phyloP scores from a whole-genome alignment of 768 basidiomycete genomes.

The Austroboletus festivus region DNA sequence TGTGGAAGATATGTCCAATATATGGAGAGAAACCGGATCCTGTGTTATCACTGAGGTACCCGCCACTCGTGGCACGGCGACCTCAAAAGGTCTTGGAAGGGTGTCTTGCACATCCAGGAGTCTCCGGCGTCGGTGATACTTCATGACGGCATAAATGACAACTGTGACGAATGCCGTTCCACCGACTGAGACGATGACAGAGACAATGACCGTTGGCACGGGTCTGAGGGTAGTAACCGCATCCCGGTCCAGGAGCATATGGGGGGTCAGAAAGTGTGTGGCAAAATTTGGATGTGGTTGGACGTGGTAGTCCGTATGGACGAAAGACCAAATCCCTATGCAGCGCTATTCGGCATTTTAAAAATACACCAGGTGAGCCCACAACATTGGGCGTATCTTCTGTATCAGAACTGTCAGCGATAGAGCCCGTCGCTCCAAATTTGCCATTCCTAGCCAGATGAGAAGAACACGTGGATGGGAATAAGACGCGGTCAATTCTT shows the following conservation, averaged over 20 bases:
- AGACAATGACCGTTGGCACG: constrained; percentile 9
- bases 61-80: constrained; percentile 7
- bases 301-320: background rate
- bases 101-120: constrained; percentile 21
- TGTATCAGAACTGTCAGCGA: background rate
- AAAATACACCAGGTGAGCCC: background rate
- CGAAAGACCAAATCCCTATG: background rate
- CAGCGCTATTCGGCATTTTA: constrained; percentile 9
- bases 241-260: constrained; percentile 4
- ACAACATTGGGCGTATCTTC: constrained; percentile 3
- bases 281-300: background rate
- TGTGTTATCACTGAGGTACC: background rate
- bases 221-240: background rate
- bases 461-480: background rate
- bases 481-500: background rate
- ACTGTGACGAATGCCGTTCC: constrained; percentile 16
- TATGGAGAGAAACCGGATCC: background rate
- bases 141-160: constrained; percentile 16
- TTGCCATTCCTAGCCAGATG: constrained; percentile 36
- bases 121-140: constrained; percentile 14
- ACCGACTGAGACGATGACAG: constrained; percentile 22
- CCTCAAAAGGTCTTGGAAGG: constrained; percentile 25
- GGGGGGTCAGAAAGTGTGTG: constrained; percentile 1
- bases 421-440: constrained; percentile 21
- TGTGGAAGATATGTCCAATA: constrained; percentile 3